Evolutionary conservation across 2,329 filamentous ascomycete genomes (phyloP).

Genomic region (Kalmusia sp.): DNA sequence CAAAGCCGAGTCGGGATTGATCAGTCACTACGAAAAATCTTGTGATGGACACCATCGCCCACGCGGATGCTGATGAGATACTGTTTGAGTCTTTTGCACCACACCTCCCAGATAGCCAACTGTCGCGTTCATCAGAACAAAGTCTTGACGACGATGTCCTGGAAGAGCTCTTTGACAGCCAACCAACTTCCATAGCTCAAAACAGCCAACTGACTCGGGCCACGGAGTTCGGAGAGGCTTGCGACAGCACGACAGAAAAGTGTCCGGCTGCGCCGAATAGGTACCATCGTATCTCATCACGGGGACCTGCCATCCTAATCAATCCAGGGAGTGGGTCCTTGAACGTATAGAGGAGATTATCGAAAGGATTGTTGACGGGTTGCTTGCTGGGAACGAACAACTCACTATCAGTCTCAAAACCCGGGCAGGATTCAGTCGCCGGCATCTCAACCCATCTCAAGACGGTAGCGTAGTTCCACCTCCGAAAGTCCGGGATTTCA

Average conservation of each 20-base stretch:
- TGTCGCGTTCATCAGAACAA: constrained; percentile 20
- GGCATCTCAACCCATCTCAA: constrained; percentile 14
- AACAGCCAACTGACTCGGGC: too few species aligned
- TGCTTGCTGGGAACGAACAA: constrained; percentile 56
- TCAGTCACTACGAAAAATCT: too few species aligned
- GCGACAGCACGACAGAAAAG: not conserved
- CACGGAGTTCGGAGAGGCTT: not conserved
- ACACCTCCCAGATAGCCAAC: constrained; percentile 14
- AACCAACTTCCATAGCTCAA: not conserved
- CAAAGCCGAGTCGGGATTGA: not conserved
- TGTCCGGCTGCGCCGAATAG: constrained; percentile 2
- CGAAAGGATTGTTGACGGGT: constrained; percentile 57
- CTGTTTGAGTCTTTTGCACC: constrained; percentile 32
- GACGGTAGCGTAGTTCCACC: constrained; percentile 14
- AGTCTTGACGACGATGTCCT: constrained; percentile 32
- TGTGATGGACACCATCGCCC: constrained; percentile 28
- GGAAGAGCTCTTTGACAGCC: constrained; percentile 12
- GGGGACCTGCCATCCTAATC: constrained; percentile 10
- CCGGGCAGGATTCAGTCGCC: constrained; percentile 31
- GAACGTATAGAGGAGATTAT: constrained; percentile 64
- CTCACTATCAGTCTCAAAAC: constrained; percentile 59
- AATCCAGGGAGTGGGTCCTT: constrained; percentile 50
- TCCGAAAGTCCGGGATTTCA: constrained; percentile 37
- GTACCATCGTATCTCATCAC: not conserved
- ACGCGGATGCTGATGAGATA: constrained; percentile 35